phyloP scores from a whole-genome alignment of 805 yeast species.

The Metschnikowia gruessii region DNA sequence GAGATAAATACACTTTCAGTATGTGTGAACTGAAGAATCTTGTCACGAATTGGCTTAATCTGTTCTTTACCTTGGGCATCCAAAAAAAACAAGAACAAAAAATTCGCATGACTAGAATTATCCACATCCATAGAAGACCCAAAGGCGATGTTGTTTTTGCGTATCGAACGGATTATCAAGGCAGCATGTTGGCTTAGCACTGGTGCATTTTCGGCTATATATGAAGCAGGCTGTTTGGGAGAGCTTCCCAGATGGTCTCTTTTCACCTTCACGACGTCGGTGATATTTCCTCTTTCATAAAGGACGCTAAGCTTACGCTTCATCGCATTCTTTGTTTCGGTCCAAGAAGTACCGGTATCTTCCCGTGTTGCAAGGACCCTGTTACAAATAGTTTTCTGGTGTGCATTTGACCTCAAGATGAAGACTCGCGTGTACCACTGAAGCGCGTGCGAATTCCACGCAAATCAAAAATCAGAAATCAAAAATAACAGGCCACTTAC shows the following conservation, averaged over 20 bases:
- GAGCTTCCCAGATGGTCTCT: neutral
- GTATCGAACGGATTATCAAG: neutral
- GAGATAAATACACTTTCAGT: constrained; percentile 18
- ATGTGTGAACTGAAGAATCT: constrained; percentile 9
- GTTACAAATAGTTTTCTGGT: neutral
- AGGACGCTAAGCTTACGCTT: constrained; percentile 5
- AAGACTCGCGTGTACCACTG: neutral
- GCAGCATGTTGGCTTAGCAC: neutral
- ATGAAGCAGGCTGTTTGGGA: neutral
- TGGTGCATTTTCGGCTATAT: neutral
- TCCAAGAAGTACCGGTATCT: no score
- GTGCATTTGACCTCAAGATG: neutral
- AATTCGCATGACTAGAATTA: neutral
- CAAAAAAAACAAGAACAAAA: constrained; percentile 25
- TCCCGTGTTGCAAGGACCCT: neutral
- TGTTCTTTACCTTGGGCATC: constrained; percentile 35
- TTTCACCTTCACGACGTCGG: neutral
- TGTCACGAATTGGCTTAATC: constrained; percentile 17
- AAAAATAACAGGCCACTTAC: no score
- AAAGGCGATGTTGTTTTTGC: neutral
- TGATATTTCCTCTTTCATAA: neutral
- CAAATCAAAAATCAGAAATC: no score
- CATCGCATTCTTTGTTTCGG: neutral
- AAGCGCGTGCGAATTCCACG: neutral
- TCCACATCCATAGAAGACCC: constrained; percentile 6